Base-by-base conservation (phyloP, 2,329 filamentous ascomycete genomes). In the Arthrobotrys entomopaga region DNA sequence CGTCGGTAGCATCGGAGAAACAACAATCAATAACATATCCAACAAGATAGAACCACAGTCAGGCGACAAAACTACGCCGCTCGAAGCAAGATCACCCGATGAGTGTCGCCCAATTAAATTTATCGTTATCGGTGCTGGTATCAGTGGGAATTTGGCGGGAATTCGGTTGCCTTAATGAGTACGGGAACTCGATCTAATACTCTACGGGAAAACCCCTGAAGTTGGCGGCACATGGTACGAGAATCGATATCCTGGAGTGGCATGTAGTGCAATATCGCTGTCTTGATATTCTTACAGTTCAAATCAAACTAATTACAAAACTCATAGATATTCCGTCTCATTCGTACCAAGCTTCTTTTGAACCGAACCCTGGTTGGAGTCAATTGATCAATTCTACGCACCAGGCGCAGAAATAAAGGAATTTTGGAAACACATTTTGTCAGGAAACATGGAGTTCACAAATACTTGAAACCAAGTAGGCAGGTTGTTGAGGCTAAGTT, bases 291-390 rank as follows among this genome's bases (percentile, higher is more conserved):
- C 7, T 7, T 26, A 7, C 7, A 26, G 7, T 26, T 38, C 16
- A n/a, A n/a, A 2, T 43, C 11, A 2, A 43, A 13, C 11, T 15
- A 43, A 43, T 43, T 3, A 3, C 40, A 15, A 43, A 43, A 3
- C 11, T 43, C 40, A 3, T 20, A 78, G 86, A 87, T 78, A 83
- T 87, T 29, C 85, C 85, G 8, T 85, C 83, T 77, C 87, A 88
- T 80, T 87, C 86, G 79, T 89, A 89, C 78, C 87, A 87, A 78
- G 88, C 87, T 78, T 86, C 86, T 1, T 89, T 86, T 84, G 83
- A 85, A 64, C 85, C 85, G 1, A 89, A 89, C 78, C 84, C 84
- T 5, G 83, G 84, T 43, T 90, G 88, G 87, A 83, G 84, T 16
- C 84, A 84, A 65, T 87, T 88, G 83, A 84, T 16, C 84, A 84